These are phyloP conservation scores for Polyplosphaeria fusca DNA, from an alignment of 495 filamentous ascomycete genomes.

Conservation along the genomic window DNA sequence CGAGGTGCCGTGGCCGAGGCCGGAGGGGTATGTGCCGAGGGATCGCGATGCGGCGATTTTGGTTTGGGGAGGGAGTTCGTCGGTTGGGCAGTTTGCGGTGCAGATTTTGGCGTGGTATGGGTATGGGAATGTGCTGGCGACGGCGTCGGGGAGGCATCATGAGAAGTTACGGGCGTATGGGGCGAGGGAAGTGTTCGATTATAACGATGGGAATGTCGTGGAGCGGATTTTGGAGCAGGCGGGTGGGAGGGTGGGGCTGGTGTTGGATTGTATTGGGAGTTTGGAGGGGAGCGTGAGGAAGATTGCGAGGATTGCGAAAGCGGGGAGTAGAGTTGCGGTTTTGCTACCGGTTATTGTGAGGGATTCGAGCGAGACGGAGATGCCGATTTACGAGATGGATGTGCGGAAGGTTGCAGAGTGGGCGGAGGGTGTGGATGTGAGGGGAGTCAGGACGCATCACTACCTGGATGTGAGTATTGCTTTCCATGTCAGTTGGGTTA, in stretches of 20 bases:
- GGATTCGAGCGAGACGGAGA: constrained; percentile 41
- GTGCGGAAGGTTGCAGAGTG: constrained; percentile 40
- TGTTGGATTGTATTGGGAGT: constrained; percentile 56
- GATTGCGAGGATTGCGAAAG: constrained; percentile 45
- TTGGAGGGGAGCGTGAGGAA: constrained; percentile 43
- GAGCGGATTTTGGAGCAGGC: constrained; percentile 29
- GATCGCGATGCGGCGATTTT: constrained; percentile 42
- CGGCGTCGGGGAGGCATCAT: constrained; percentile 48
- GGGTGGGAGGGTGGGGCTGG: constrained; percentile 37
- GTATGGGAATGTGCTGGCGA: constrained; percentile 48
- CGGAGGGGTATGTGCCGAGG: constrained; percentile 35
- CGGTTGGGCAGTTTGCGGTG: constrained; percentile 50
- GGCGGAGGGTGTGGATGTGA: constrained; percentile 49
- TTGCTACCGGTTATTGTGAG: constrained; percentile 53
- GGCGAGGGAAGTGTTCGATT: constrained; percentile 49
- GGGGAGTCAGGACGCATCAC: constrained; percentile 49
- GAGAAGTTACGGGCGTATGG: constrained; percentile 43
- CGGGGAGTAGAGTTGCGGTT: constrained; percentile 48
- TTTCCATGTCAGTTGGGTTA: too few species aligned
- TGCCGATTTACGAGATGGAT: constrained; percentile 49
- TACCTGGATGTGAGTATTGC: constrained; percentile 45
- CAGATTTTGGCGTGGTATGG: constrained; percentile 52
- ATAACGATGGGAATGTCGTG: constrained; percentile 36
- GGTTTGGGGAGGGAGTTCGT: constrained; percentile 54
- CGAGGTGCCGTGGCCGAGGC: constrained; percentile 48